Evolutionary conservation across 495 filamentous ascomycete species (phyloP), one percentile per base, ranked within the genome.

Genomic region (Bombardia bombarda): DNA sequence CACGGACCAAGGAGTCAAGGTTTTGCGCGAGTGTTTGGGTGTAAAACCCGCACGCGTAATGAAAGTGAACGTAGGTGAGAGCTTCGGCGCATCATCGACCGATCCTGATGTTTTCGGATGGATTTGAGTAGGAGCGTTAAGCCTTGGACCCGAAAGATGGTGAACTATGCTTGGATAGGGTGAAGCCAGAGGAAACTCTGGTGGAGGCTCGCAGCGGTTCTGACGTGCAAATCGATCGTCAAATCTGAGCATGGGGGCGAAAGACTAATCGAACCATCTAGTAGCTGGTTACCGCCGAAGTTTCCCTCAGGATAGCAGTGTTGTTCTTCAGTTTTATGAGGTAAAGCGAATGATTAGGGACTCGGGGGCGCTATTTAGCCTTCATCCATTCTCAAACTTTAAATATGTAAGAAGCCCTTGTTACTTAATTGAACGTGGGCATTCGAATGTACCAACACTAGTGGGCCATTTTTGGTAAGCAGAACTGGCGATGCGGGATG

Each of bases 301-400:
- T 80, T 80, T 80, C 74, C 75, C 74, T 81, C 70, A 81, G 76
- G 72, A 82, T 82, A 82, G 75, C 74, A 82, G 77, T 78, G 74
- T 77, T 73, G 70, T 72, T 65, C 44, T 71, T 78, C 71, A 79
- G 75, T 79, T 80, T 80, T 80, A 82, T 82, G 74, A 79, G 76
- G 78, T 82, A 82, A 81, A 80, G 78, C 77, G 74, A 81, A 82
- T 82, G 73, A 81, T 81, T 80, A 82, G 77, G 79, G 77, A 78
- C 75, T 73, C 79, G 77, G 75, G 75, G 75, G 78, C 72, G 77
- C 69, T 70, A 75, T 81, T 69, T 80, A 46, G 73, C 77, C 75
- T 80, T 80, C 73, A 82, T 77, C 73, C 76, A 81, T 79, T 80
- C 77, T 82, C 73, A 77, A 81, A 80, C 77, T 80, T 81, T 80